A percentile compares a stretch with the other conserved stretches of the same genome.
Evolutionary conservation across 176 grass and related monocot genomes (phyloP).

Genomic region (Thinopyrum elongatum): DNA sequence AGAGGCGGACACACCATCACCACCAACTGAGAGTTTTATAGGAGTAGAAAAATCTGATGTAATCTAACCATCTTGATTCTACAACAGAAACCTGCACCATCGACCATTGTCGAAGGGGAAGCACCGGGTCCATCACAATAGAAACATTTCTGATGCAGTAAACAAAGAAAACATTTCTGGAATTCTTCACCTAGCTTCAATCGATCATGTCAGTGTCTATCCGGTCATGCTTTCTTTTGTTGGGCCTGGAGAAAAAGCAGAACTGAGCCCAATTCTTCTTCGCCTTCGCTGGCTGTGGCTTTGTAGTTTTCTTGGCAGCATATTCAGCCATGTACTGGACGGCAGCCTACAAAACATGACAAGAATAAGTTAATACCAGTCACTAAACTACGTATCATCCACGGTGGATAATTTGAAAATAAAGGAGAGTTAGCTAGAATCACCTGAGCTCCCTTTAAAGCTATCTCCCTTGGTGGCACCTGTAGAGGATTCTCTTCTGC

Average conservation of each 20-base stretch:
- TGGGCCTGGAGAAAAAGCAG: slow-evolving; percentile 85
- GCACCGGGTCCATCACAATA: neutral
- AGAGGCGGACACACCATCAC: too few species aligned
- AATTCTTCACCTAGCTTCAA: neutral
- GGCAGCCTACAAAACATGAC: slow-evolving; percentile 55
- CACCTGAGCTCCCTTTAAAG: slow-evolving; percentile 92
- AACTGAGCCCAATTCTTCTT: slow-evolving; percentile 80
- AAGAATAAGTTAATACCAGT: slow-evolving; percentile 6
- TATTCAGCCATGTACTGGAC: slow-evolving; percentile 85
- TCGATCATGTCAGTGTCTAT: slow-evolving; percentile 56
- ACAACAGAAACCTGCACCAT: slow-evolving; percentile 16
- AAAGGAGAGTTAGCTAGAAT: slow-evolving; percentile 17
- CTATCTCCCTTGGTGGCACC: slow-evolving; percentile 82
- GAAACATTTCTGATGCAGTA: neutral
- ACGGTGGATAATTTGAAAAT: neutral
- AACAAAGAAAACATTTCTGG: neutral
- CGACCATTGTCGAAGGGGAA: neutral
- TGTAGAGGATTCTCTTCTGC: slow-evolving; percentile 95
- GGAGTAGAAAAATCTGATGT: neutral
- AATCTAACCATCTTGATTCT: slow-evolving; percentile 12
- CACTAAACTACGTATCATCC: slow-evolving; percentile 15
- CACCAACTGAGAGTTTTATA: too few species aligned
- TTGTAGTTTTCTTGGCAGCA: slow-evolving; percentile 57
- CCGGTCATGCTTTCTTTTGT: slow-evolving; percentile 94
- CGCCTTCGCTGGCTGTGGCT: slow-evolving; percentile 50